These are phyloP conservation scores for Fusarium sp. DNA, from an alignment of 2,329 filamentous ascomycete genomes.

Conservation along the genomic window DNA sequence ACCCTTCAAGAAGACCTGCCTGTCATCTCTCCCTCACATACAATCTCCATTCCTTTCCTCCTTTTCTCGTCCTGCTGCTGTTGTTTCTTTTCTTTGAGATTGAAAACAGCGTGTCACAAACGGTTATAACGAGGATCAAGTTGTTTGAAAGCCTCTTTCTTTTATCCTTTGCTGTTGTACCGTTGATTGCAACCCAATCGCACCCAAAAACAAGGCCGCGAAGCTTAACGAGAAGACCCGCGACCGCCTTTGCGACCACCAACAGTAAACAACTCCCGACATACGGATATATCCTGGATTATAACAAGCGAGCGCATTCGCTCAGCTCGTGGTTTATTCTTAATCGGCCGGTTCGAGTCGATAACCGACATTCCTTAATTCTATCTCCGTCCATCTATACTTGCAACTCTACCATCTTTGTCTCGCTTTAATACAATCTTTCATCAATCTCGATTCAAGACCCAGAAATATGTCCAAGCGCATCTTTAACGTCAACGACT, in stretches of 20 bases:
- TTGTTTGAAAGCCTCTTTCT: background rate
- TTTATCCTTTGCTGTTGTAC: slow-evolving; percentile 3
- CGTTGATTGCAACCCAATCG: slow-evolving; percentile 17
- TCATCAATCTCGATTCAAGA: background rate
- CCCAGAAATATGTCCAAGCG: slow-evolving; percentile 50
- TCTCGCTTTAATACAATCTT: slow-evolving; percentile 6
- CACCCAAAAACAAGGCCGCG: slow-evolving; percentile 19
- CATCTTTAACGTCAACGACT: slow-evolving; percentile 57
- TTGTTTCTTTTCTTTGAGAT: slow-evolving; percentile 8
- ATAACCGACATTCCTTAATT: slow-evolving; percentile 15
- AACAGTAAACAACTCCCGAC: slow-evolving; percentile 28
- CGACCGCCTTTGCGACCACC: slow-evolving; percentile 33
- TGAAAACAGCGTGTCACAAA: slow-evolving; percentile 9
- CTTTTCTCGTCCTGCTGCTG: slow-evolving; percentile 2
- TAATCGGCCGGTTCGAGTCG: background rate
- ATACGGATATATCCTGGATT: background rate
- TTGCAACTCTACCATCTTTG: background rate
- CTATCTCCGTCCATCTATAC: background rate
- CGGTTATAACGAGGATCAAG: background rate
- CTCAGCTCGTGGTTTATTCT: background rate
- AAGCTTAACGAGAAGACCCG: slow-evolving; percentile 13
- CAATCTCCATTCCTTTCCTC: slow-evolving; percentile 14
- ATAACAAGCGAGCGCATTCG: slow-evolving; percentile 16
- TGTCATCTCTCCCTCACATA: slow-evolving; percentile 18
- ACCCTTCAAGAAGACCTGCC: slow-evolving; percentile 6